Evolutionary conservation across 306 rosid species (phyloP), one percentile per base, ranked within the genome.

Genomic region (Rosa persica): DNA sequence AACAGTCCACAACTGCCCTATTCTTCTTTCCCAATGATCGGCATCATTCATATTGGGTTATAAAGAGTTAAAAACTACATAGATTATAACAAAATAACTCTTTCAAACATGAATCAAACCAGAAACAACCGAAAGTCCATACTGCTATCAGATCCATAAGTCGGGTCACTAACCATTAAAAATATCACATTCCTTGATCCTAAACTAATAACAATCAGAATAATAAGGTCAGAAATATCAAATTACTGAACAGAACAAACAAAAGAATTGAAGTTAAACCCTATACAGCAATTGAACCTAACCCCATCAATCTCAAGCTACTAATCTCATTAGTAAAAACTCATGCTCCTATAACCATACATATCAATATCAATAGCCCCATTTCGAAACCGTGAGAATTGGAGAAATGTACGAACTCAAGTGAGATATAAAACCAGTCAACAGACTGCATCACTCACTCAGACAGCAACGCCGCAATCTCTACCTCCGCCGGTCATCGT

Each of bases 401-500:
- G 12, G 10, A 11, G 16, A 52, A 5, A 40, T 5, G n/a, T 19
- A 54, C 25, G 0, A 23, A 62, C 17, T 27, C 36, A 23, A 11
- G 17, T 5, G 22, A 13, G 30, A 40, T 30, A 38, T 40, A 0
- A 22, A 3, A 8, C 36, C 36, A 30, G 36, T 30, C 3, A 30
- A 30, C 36, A 8, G 17, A 40, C 0, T 0, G 34, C 48, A 6
- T 16, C 20, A 9, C 20, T 4, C 22, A 78, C 51, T 92, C 86
- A 90, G 30, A 85, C 80, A 55, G 76, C 87, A 79, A 95, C 99
- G 89, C 81, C 85, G 85, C 98, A 95, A 2, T 76, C 82, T 72
- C 77, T 82, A 1, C 84, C 25, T 25, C 80, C 91, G 1, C 89
- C 90, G 11, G 71, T 23, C 49, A 95, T 57, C 36, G 62, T 84